Evolutionary conservation across 2,329 filamentous ascomycete species (phyloP).

Genomic region (Tolypocladium ophioglossoides): DNA sequence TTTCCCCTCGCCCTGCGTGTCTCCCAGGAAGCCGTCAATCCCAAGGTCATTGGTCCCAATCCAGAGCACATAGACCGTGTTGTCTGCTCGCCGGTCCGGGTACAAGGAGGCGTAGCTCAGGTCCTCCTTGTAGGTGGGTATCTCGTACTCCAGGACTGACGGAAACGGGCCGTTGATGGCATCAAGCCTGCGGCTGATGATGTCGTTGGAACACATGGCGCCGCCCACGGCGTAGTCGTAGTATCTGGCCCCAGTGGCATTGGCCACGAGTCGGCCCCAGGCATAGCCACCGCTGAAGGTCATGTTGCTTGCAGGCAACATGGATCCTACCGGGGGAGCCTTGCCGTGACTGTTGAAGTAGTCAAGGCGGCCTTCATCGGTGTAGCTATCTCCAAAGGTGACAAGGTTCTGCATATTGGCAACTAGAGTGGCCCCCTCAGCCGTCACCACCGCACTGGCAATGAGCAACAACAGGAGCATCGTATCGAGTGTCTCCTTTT

Average conservation of each 20-base stretch:
- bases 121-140: constrained; percentile 46
- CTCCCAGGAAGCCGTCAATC: constrained; percentile 51
- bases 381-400: constrained; percentile 67
- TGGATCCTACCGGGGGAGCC: constrained; percentile 49
- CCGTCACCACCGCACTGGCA: not conserved
- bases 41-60: constrained; percentile 77
- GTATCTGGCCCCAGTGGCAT: constrained; percentile 43
- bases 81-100: constrained; percentile 33
- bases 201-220: constrained; percentile 60
- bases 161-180: constrained; percentile 47
- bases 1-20: constrained; percentile 47
- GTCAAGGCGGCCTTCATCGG: constrained; percentile 55
- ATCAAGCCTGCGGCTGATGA: constrained; percentile 45
- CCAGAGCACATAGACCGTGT: constrained; percentile 67
- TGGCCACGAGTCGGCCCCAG: constrained; percentile 58
- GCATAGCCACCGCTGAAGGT: constrained; percentile 55
- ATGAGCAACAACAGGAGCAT: not conserved
- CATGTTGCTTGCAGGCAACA: constrained; percentile 32
- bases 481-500: not conserved
- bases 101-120: constrained; percentile 27
- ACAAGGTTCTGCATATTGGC: constrained; percentile 39
- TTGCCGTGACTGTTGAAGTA: constrained; percentile 54
- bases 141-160: constrained; percentile 49
- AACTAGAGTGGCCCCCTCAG: not conserved
- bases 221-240: constrained; percentile 65